Base-by-base conservation (phyloP, 208 protist species). In the Trypanosoma brucei region DNA sequence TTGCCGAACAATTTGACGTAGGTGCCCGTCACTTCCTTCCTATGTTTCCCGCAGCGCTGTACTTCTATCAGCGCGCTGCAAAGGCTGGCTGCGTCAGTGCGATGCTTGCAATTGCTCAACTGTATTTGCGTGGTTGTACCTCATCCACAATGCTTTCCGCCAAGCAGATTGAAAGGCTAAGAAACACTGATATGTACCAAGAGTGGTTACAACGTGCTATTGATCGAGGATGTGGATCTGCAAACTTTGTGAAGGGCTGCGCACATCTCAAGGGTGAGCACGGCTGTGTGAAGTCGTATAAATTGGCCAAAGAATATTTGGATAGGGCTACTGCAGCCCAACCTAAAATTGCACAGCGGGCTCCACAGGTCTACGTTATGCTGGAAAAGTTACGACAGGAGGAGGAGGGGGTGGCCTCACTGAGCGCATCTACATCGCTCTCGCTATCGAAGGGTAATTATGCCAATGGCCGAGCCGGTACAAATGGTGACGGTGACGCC, bases 31-130 rank as follows among this genome's bases (percentile, higher is more conserved):
- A 91, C 76, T 94, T 96, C 59, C 75, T 91, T 8, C 87, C 91
- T 1, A 66, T 94, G 38, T 94, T 96, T 71, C 86, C 87, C 7
- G 86, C 85, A 30, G 87, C 91, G 3, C 36, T 96, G 35, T 86
- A 89, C 74, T 96, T 94, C 63, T 94, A 91, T 75, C 85, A 96
- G 74, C 91, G 87, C 42, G 91, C 91, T 34, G 91, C 91, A 31
- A 65, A 80, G 57, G 74, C 83, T 30, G 91, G 91, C 22, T 80
- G 76, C 66, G 82, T 89, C n/a, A 78, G 83, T 60, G 81, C 84
- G 14, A 94, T 96, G 91, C 75, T 93, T 45, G 78, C 76, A 50
- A 78, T 94, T 30, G 83, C 91, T 5, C 85, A 93, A 75, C 66
- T 96, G 48, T 93, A 82, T 73, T 76, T 88, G 38, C 83, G 83